Percentiles rank a stretch among this genome's conserved stretches.
phyloP scores from a whole-genome alignment of 768 basidiomycete species.

The Trichaptum fuscoviolaceum region DNA sequence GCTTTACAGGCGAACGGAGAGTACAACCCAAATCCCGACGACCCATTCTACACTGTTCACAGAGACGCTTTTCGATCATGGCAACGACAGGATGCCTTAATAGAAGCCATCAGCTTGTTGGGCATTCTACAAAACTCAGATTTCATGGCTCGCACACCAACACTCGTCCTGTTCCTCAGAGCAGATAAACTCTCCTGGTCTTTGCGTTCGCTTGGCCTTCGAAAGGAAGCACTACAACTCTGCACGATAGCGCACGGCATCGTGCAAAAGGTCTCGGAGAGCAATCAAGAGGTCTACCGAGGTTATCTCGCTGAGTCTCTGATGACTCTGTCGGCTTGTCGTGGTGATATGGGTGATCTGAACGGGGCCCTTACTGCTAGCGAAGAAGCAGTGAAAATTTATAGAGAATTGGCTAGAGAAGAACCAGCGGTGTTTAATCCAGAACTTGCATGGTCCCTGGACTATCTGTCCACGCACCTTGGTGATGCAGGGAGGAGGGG shows the following conservation, averaged over 20 bases:
- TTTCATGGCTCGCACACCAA: neutral
- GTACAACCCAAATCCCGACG: neutral
- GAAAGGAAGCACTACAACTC: neutral
- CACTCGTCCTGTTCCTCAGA: neutral
- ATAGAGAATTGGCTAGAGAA: neutral
- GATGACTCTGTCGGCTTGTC: slow-evolving; percentile 7
- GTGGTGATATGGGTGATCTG: slow-evolving; percentile 6
- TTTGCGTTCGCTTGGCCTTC: neutral
- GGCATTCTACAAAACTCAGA: neutral
- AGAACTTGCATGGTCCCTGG: slow-evolving; percentile 5
- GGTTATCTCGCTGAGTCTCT: slow-evolving; percentile 12
- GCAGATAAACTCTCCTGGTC: neutral
- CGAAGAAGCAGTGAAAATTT: slow-evolving; percentile 4
- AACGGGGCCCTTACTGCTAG: slow-evolving; percentile 8
- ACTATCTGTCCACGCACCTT: slow-evolving; percentile 8
- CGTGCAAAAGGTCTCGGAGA: neutral
- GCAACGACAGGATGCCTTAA: neutral
- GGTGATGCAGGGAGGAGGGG: slow-evolving; percentile 4
- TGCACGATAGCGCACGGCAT: neutral
- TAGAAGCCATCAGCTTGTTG: neutral
- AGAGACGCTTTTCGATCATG: neutral
- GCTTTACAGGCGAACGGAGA: neutral
- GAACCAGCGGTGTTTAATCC: neutral
- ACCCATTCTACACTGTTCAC: neutral
- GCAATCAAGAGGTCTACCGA: slow-evolving; percentile 6